A percentile compares a stretch with the other conserved stretches of the same genome.
Evolutionary conservation across 306 rosid species (phyloP).

Genomic region (Trichosanthes truncata): DNA sequence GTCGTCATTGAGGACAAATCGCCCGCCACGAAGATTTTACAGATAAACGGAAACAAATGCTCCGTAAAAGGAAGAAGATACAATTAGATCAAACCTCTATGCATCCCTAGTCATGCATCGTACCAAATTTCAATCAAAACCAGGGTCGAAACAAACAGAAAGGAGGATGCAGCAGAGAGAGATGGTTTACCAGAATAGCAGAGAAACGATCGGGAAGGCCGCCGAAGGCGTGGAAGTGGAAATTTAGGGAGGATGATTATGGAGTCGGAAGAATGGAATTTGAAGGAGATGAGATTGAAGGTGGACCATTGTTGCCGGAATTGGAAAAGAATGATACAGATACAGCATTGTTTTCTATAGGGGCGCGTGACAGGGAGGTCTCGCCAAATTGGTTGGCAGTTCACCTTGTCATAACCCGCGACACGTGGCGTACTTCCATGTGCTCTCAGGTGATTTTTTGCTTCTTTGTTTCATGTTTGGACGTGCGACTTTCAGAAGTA

Average conservation of each 20-base stretch:
- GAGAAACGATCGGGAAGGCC: not conserved
- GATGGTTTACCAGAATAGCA: not conserved
- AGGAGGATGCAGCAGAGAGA: not conserved
- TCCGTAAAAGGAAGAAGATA: not conserved
- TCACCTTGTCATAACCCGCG: not conserved
- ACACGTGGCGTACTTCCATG: not conserved
- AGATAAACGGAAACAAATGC: not conserved
- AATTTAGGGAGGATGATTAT: not conserved
- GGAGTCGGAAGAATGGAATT: not conserved
- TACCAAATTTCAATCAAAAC: not conserved
- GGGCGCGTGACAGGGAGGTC: not conserved
- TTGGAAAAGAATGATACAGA: not conserved
- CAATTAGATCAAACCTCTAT: not conserved
- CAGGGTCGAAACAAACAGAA: not conserved
- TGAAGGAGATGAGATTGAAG: not conserved
- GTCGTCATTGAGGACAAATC: too few relatives aligned
- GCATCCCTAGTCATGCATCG: not conserved
- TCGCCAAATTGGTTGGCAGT: slow-evolving; percentile 7
- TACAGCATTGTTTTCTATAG: not conserved
- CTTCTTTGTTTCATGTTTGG: too few relatives aligned
- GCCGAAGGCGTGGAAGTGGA: not conserved
- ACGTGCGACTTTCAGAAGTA: too few relatives aligned
- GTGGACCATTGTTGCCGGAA: slow-evolving; percentile 17
- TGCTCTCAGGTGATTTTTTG: not conserved
- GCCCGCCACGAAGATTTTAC: not conserved